Percentiles rank a stretch among this genome's conserved stretches.
phyloP scores from a whole-genome alignment of 2,329 filamentous ascomycete genomes.

The Paradendryphiella salina region DNA sequence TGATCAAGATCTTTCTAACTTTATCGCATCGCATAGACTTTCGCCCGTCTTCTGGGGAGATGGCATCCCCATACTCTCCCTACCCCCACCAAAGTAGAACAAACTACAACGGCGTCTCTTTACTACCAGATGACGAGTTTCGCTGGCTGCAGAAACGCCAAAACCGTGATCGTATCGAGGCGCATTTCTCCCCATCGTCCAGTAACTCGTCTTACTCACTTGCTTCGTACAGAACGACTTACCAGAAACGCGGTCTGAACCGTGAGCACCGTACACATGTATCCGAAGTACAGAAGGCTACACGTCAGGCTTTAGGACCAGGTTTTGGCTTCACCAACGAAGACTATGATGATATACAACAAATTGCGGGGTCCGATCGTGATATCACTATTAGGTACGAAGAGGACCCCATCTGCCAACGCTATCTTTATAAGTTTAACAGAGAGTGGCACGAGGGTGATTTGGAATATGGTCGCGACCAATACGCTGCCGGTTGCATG shows the following conservation, averaged over 20 bases:
- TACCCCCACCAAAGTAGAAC: neutral
- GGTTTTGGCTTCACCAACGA: conserved; percentile 16
- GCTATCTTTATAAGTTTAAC: conserved; percentile 24
- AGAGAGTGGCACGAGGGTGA: conserved; percentile 18
- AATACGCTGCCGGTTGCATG: neutral
- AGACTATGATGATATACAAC: neutral
- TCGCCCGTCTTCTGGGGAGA: neutral
- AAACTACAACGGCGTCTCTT: neutral
- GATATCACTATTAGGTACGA: neutral
- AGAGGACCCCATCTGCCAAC: conserved; percentile 8
- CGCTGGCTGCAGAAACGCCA: conserved; percentile 2
- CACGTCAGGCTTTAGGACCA: conserved; percentile 15
- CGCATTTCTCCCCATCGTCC: no score
- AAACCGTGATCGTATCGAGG: no score
- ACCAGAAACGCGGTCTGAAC: neutral
- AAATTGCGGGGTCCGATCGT: neutral
- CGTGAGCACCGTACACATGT: conserved; percentile 5
- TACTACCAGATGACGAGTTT: conserved; percentile 16
- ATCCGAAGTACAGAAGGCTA: conserved; percentile 18
- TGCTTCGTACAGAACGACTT: neutral
- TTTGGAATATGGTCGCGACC: conserved; percentile 2
- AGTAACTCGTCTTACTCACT: neutral
- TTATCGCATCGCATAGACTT: neutral
- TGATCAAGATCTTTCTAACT: no score
- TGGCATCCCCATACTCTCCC: neutral